Conservation (phyloP, 805 yeast genomes). For the Yarrowia deformans region DNA sequence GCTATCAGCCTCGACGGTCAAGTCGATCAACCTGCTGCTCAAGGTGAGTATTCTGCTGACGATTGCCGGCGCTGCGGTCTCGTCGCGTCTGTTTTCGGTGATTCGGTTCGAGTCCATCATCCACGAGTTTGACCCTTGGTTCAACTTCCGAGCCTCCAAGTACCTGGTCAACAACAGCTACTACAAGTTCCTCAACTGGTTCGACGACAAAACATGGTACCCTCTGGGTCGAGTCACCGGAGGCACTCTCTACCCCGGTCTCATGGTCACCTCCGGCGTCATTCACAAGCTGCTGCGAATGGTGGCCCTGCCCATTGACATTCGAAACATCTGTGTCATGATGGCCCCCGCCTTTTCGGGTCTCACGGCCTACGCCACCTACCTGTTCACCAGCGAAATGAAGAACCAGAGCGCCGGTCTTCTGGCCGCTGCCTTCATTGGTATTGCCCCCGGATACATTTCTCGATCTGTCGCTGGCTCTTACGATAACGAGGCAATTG, state of each 20-base stretch:
- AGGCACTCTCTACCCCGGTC: conserved; percentile 96
- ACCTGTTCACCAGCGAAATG: conserved; percentile 85
- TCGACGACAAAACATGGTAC: conserved; percentile 98
- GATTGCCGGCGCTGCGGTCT: conserved; percentile 89
- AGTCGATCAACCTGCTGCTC: conserved; percentile 53
- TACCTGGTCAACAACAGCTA: conserved; percentile 83
- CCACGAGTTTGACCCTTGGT: conserved; percentile 79
- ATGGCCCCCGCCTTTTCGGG: conserved; percentile 97
- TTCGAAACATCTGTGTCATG: conserved; percentile 93
- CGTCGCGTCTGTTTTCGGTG: conserved; percentile 94
- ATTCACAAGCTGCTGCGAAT: conserved; percentile 76
- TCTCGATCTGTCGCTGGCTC: conserved; percentile 99
- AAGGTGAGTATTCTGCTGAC: conserved; percentile 72
- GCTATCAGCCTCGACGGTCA: conserved; percentile 38
- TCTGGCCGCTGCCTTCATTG: conserved; percentile 92
- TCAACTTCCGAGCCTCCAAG: conserved; percentile 93
- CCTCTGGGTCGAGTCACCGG: conserved; percentile 99
- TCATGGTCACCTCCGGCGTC: conserved; percentile 96
- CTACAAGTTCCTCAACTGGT: conserved; percentile 95
- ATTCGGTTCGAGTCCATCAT: conserved; percentile 94
- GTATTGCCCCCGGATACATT: conserved; percentile 98
- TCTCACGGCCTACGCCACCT: conserved; percentile 88
- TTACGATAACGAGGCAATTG: conserved; percentile 98
- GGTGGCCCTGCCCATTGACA: conserved; percentile 83
- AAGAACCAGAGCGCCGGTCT: conserved; percentile 90